Evolutionary conservation across 192 early-diverging fungal genomes (phyloP).

Genomic region (Mortierella hygrophila): DNA sequence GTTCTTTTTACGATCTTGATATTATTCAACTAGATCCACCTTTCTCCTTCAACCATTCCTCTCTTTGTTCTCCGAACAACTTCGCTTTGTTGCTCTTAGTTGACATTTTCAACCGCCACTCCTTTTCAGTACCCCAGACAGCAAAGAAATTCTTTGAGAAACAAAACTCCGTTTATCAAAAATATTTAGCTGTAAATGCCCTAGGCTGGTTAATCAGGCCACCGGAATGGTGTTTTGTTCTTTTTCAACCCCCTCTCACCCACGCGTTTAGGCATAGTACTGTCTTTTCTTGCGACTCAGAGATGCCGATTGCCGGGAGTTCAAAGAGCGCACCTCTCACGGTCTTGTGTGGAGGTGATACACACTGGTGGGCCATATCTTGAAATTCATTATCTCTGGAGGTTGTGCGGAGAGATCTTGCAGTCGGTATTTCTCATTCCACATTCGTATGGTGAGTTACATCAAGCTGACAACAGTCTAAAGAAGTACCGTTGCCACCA

Average conservation of each 20-base stretch:
- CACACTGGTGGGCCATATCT: too few relatives aligned
- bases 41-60: neutral
- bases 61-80: neutral
- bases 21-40: neutral
- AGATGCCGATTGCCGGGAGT: neutral
- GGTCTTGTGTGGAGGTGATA: too few relatives aligned
- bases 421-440: too few relatives aligned
- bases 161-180: neutral
- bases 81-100: neutral
- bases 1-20: too few relatives aligned
- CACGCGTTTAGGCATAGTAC: neutral
- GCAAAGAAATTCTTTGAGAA: too few relatives aligned
- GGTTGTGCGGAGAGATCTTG: too few relatives aligned
- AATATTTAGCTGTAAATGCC: too few relatives aligned
- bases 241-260: neutral
- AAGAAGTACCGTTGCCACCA: too few relatives aligned
- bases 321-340: too few relatives aligned
- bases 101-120: neutral
- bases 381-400: too few relatives aligned
- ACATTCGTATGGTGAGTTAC: too few relatives aligned
- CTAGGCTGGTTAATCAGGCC: neutral
- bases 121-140: neutral
- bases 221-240: neutral
- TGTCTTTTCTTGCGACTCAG: neutral
- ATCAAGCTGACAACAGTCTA: too few relatives aligned